These are phyloP conservation scores for Ceratobasidium sp. DNA, from an alignment of 1,284 basidiomycete genomes.

Conservation along the genomic window DNA sequence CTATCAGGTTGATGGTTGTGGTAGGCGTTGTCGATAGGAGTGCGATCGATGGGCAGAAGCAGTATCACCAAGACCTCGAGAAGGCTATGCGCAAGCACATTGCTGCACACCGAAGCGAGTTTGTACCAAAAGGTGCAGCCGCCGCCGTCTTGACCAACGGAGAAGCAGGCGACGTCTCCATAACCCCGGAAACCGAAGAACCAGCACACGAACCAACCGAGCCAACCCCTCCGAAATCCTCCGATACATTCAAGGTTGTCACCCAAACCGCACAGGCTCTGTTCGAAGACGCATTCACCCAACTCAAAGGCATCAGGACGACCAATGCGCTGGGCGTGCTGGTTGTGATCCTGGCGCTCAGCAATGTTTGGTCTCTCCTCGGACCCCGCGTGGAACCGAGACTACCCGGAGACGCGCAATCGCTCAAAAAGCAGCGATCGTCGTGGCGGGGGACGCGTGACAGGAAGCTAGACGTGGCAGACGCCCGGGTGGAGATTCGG, in stretches of 20 bases:
- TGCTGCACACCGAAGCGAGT: slow-evolving; percentile 84
- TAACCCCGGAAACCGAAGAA: slow-evolving; percentile 21
- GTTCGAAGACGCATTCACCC: slow-evolving; percentile 18
- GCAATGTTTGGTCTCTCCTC: slow-evolving; percentile 74
- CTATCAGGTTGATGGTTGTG: slow-evolving; percentile 6
- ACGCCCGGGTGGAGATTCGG: slow-evolving; percentile 60
- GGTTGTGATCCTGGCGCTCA: slow-evolving; percentile 72
- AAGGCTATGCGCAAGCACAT: slow-evolving; percentile 86
- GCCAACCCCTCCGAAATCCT: slow-evolving; percentile 61
- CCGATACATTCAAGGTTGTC: background rate
- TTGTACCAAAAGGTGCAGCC: slow-evolving; percentile 76
- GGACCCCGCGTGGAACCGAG: slow-evolving; percentile 57
- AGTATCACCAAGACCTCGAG: slow-evolving; percentile 85
- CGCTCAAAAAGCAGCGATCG: slow-evolving; percentile 3
- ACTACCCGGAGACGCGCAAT: slow-evolving; percentile 62
- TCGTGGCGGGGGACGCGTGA: slow-evolving; percentile 12
- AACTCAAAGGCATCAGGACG: slow-evolving; percentile 10
- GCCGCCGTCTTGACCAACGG: slow-evolving; percentile 53
- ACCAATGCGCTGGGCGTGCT: slow-evolving; percentile 56
- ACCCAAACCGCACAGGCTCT: background rate
- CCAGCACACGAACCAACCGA: slow-evolving; percentile 52
- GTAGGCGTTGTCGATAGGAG: slow-evolving; percentile 91
- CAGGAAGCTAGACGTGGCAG: slow-evolving; percentile 47
- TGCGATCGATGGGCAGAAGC: slow-evolving; percentile 89
- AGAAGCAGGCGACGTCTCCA: slow-evolving; percentile 33